Base-by-base conservation (phyloP, 2,329 filamentous ascomycete genomes). In the Xylariaceae sp. region DNA sequence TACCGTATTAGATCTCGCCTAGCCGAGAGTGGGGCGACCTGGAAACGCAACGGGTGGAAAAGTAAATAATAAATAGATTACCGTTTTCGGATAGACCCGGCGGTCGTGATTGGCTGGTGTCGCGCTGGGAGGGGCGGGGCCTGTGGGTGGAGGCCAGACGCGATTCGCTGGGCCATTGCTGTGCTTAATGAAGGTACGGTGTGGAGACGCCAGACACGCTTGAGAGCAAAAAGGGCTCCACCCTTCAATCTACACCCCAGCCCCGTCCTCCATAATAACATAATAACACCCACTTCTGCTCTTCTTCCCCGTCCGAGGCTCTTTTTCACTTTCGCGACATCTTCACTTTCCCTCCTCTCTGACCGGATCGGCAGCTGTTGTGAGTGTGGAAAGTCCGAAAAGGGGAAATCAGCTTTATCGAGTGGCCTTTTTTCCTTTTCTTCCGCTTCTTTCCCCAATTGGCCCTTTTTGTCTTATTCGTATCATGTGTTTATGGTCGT, bases 51-150 rank as follows among this genome's bases (percentile, higher is more conserved):
- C 49, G 48, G 44, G 54, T 4, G 34, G 19, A 19, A 55, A 57
- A 60, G 56, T 55, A 54, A 52, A 65, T 63, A 63, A 62, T 64
- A 67, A 45, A 68, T 66, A 67, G 64, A 58, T 65, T 67, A 63
- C 65, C 65, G 30, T 58, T 67, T 68, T 63, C 30, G 63, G 65
- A 50, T 45, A 58, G 59, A 54, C 52, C 54, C 46, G 19, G 31
- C 35, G 27, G 49, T 26, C 55, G 39, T 67, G 59, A 68, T 68
- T 68, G 65, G 66, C 41, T 51, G 54, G 50, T 1, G 53, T 59
- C 52, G 40, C 52, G 60, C 44, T 58, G 53, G 40, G 50, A 53
- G 44, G 43, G 51, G 53, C 42, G 45, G 42, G 45, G 50, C 11
- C 26, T 50, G 50, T 54, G 51, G 19, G 41, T 7, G 26, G 8